Evolutionary conservation across 2,329 filamentous ascomycete genomes (phyloP).

Genomic region (Botryotinia calthae): DNA sequence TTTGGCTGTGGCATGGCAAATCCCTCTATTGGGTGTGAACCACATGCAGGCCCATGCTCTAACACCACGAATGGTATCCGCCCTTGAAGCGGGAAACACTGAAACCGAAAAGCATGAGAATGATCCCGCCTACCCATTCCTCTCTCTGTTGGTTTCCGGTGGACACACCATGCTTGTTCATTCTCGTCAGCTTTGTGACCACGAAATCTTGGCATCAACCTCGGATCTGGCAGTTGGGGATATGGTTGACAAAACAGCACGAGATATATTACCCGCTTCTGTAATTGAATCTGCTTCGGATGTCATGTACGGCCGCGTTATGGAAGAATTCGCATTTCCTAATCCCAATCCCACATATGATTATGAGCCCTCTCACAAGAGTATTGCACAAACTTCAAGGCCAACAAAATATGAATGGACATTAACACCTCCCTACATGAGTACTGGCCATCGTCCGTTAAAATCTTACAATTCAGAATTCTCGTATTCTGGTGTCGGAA

Average conservation of each 20-base stretch:
- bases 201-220: conserved; percentile 70
- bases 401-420: conserved; percentile 59
- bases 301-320: conserved; percentile 75
- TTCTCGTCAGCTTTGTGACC: conserved; percentile 64
- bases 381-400: conserved; percentile 52
- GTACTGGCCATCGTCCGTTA: conserved; percentile 46
- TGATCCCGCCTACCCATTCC: conserved; percentile 71
- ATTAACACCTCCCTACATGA: conserved; percentile 64
- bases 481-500: conserved; percentile 72
- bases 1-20: conserved; percentile 75
- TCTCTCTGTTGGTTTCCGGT: conserved; percentile 85
- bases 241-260: conserved; percentile 81
- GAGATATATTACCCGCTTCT: conserved; percentile 66
- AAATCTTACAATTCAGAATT: conserved; percentile 46
- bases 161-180: conserved; percentile 87
- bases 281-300: conserved; percentile 54
- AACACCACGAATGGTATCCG: conserved; percentile 73
- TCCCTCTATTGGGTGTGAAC: conserved; percentile 82
- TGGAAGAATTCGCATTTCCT: conserved; percentile 79
- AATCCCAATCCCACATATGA: conserved; percentile 41
- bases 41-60: conserved; percentile 98
- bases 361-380: conserved; percentile 51
- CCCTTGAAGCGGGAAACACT: conserved; percentile 44
- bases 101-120: background rate
- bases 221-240: conserved; percentile 87